Percentiles rank a stretch among this genome's conserved stretches.
Evolutionary conservation across 139 green algal species (phyloP).

Genomic region (Closterium sp.): DNA sequence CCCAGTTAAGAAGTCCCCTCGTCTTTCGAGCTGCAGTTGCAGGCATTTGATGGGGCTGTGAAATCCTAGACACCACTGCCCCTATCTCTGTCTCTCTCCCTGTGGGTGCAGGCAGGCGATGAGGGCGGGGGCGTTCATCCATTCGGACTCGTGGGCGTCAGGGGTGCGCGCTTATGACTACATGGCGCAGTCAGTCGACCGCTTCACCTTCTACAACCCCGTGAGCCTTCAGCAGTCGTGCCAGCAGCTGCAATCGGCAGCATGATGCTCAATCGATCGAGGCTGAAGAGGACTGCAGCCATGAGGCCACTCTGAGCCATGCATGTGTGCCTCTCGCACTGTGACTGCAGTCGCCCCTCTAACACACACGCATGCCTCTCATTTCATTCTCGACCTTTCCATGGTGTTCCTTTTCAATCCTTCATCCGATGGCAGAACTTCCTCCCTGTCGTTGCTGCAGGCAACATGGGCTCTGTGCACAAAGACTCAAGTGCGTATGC

Average conservation of each 20-base stretch:
- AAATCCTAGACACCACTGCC: no score
- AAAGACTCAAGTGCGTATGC: not conserved
- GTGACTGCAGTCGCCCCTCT: no score
- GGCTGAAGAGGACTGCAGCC: no score
- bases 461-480: conserved; percentile 19
- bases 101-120: conserved; percentile 58
- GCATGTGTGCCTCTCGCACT: no score
- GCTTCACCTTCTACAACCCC: conserved; percentile 24
- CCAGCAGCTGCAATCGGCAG: no score
- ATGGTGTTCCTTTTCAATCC: not conserved
- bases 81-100: no score
- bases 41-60: no score
- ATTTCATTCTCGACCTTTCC: not conserved
- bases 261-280: no score
- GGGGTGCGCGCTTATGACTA: conserved; percentile 34
- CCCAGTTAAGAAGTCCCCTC: not conserved
- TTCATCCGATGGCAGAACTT: conserved; percentile 20
- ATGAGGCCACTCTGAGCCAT: no score
- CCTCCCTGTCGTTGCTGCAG: conserved; percentile 20
- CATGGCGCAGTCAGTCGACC: conserved; percentile 29
- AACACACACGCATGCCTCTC: no score
- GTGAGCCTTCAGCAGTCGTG: conserved; percentile 6
- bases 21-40: no score
- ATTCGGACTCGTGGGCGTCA: conserved; percentile 87
- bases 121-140: conserved; percentile 63